Evolutionary conservation across 129 eudicot species (phyloP), one percentile per base, ranked within the genome.

Genomic region (Flaveria brownii): DNA sequence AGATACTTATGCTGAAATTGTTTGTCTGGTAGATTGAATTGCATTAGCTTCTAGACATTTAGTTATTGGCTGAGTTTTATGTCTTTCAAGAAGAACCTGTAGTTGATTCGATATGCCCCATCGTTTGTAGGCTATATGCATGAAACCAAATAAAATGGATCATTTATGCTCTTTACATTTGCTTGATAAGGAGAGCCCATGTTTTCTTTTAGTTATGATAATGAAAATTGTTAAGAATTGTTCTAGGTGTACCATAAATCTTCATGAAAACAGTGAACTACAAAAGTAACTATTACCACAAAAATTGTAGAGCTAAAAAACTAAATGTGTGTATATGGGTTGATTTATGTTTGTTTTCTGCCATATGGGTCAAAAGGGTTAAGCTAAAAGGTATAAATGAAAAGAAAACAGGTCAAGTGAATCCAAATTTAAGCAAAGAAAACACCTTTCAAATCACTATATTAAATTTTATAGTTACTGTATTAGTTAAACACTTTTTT

Each of bases 21-120:
- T 52, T 52, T 52, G 59, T 52, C 9, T 52, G 59, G 22, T 52
- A n/a, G 10, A 57, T 57, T 57, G 33, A 57, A 57, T 18, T 57
- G 30, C 63, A 56, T 56, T 56, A 9, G 28, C 45, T 50, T 28
- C 22, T 9, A 71, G 16, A 22, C 25, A 26, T 23, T 49, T 28
- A 61, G 46, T 16, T 75, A 62, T 46, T 46, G 57, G 50, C 50
- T 65, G 14, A 28, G 71, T 28, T 64, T 60, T 62, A n/a, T 47
- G 28, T 9, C 50, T 16, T 45, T 25, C 3, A 75, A 52, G 59
- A 52, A 52, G 23, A 52, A 52, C 9, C 59, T 52, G 59, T 16
- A 52, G 11, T 45, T 45, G 49, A 45, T 45, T 45, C 1, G 49
- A 45, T 9, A 45, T 2, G 13, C 49, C 49, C 9, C 49, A 9